Conservation (phyloP, 257 asterid species). For the Nicotiana noctiflora region DNA sequence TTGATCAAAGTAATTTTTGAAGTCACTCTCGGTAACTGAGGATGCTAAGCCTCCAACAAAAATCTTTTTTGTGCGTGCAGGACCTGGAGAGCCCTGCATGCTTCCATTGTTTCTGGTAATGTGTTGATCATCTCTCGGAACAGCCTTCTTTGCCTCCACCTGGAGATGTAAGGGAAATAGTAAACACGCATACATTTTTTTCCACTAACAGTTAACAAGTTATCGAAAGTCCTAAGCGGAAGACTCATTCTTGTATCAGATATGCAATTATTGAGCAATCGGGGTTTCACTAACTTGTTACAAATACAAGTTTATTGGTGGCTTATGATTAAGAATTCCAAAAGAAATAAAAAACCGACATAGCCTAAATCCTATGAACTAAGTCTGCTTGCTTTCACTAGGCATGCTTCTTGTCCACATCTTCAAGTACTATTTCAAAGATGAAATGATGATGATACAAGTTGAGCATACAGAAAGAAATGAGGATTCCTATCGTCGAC, state of each 20-base stretch:
- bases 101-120: conserved; percentile 25
- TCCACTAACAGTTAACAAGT: background rate
- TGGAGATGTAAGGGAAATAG: conserved; percentile 20
- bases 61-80: conserved; percentile 54
- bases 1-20: conserved; percentile 60
- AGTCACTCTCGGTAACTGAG: conserved; percentile 54
- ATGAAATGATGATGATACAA: too few species aligned
- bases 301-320: background rate
- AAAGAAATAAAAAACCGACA: background rate
- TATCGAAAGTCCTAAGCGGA: background rate
- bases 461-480: too few species aligned
- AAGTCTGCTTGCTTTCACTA: background rate
- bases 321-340: background rate
- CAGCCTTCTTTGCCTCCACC: conserved; percentile 76
- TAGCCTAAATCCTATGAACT: background rate
- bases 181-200: background rate
- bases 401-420: background rate
- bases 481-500: too few species aligned
- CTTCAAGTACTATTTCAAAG: background rate
- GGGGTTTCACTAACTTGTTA: background rate
- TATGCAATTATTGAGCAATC: background rate
- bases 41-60: conserved; percentile 74
- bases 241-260: background rate
- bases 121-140: conserved; percentile 59
- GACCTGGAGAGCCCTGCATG: conserved; percentile 51